A percentile compares a stretch with the other conserved stretches of the same genome.
Conservation (phyloP, 257 asterid genomes). For the Fraxinus anomala region DNA sequence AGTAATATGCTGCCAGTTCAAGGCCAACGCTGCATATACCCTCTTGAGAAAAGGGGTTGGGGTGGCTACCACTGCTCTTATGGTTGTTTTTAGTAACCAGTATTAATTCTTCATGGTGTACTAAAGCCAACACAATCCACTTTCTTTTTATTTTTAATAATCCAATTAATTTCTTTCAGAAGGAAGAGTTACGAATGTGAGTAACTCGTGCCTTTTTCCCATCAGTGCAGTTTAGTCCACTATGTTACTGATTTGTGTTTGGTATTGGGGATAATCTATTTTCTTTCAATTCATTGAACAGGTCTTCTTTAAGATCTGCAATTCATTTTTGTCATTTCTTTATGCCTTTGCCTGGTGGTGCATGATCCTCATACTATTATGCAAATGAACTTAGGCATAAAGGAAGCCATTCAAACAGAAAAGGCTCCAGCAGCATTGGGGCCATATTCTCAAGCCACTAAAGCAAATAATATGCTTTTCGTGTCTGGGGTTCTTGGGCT, state of each 20-base stretch:
- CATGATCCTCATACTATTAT: slow-evolving; percentile 18
- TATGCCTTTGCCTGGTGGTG: not conserved
- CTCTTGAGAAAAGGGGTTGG: not conserved
- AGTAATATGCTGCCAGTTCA: not conserved
- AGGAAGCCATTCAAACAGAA: slow-evolving; percentile 85
- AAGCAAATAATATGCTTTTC: slow-evolving; percentile 74
- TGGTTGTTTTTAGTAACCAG: not conserved
- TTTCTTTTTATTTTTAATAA: not conserved
- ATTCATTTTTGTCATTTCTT: not conserved
- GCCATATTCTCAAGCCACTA: slow-evolving; percentile 92
- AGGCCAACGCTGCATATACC: not conserved
- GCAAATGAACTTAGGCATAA: slow-evolving; percentile 38
- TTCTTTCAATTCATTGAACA: not conserved
- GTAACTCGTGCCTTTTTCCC: not conserved
- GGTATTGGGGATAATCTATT: not conserved
- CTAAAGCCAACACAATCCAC: not conserved
- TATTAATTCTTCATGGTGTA: not conserved
- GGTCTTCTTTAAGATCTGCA: not conserved
- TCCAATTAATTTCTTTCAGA: not conserved
- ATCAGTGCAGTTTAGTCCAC: not conserved
- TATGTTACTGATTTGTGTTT: not conserved
- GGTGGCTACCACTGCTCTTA: not conserved
- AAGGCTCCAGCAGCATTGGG: slow-evolving; percentile 96
- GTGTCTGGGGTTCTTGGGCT: slow-evolving; percentile 78
- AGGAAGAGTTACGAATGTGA: not conserved